Conservation (phyloP, 192 early-diverging fungal species). For the Coemansia javaensis region DNA sequence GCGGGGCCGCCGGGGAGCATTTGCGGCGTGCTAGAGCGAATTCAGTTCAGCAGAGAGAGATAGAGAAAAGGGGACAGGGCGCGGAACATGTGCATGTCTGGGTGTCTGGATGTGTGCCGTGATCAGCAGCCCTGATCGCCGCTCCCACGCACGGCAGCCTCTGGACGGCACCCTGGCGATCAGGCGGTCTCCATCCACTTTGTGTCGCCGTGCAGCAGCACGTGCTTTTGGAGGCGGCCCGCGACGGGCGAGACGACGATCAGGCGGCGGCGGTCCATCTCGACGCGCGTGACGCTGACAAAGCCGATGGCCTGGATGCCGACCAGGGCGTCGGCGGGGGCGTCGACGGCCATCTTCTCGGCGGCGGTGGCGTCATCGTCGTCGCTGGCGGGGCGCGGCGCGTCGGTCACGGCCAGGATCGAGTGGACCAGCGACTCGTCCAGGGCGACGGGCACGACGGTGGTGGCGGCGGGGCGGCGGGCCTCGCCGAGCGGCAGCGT, state of each 20-base stretch:
- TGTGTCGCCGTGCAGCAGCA: constrained; percentile 74
- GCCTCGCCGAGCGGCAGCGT: constrained; percentile 87
- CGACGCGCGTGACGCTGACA: constrained; percentile 57
- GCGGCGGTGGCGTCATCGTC: too few species aligned
- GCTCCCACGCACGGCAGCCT: too few species aligned
- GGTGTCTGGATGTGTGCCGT: too few species aligned
- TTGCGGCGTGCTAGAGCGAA: too few species aligned
- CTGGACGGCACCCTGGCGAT: too few species aligned
- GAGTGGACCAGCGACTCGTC: constrained; percentile 80
- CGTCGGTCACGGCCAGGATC: constrained; percentile 75
- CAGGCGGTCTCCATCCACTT: constrained; percentile 85
- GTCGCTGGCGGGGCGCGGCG: constrained; percentile 43
- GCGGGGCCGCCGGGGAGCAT: too few species aligned
- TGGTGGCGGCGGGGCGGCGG: constrained; percentile 70
- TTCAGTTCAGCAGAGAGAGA: too few species aligned
- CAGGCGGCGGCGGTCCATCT: constrained; percentile 74
- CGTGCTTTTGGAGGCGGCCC: constrained; percentile 77
- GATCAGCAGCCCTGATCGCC: too few species aligned
- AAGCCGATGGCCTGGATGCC: constrained; percentile 66
- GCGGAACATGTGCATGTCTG: too few species aligned
- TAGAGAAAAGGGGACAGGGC: too few species aligned
- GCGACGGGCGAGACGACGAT: constrained; percentile 84
- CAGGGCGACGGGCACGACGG: constrained; percentile 72
- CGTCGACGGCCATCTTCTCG: constrained; percentile 53
- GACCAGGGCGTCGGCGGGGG: constrained; percentile 61